phyloP scores from a whole-genome alignment of 176 grass and related monocot species.

The Phyllostachys edulis region DNA sequence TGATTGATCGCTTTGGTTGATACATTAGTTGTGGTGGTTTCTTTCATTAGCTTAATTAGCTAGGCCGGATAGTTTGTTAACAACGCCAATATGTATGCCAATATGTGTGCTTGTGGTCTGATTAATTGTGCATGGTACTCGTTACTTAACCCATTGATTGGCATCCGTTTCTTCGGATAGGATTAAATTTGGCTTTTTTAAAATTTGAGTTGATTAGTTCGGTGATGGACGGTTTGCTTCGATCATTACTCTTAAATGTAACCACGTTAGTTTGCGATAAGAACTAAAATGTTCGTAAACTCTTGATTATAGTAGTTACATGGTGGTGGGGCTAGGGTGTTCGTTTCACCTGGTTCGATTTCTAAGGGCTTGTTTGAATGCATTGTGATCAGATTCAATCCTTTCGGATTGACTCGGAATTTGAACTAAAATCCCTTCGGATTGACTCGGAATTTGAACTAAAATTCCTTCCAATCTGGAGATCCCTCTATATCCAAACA shows the following conservation, averaged over 20 bases:
- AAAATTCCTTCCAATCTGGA: too few relatives aligned
- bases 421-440: too few relatives aligned
- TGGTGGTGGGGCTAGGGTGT: too few relatives aligned
- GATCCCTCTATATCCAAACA: too few relatives aligned
- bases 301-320: background rate
- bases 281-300: background rate
- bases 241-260: background rate
- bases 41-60: background rate
- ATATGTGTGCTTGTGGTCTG: background rate
- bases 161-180: background rate
- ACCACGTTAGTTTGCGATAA: background rate
- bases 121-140: conserved; percentile 10
- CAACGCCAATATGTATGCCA: background rate
- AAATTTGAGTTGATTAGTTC: background rate
- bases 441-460: too few relatives aligned
- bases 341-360: too few relatives aligned
- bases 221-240: background rate
- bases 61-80: background rate
- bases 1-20: background rate
- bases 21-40: background rate
- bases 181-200: background rate
- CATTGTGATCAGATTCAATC: too few relatives aligned
- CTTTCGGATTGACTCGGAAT: too few relatives aligned
- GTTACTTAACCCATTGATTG: background rate
- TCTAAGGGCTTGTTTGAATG: too few relatives aligned